Evolutionary conservation across 305 asterid species (phyloP).

Genomic region (Solanum hybrid): DNA sequence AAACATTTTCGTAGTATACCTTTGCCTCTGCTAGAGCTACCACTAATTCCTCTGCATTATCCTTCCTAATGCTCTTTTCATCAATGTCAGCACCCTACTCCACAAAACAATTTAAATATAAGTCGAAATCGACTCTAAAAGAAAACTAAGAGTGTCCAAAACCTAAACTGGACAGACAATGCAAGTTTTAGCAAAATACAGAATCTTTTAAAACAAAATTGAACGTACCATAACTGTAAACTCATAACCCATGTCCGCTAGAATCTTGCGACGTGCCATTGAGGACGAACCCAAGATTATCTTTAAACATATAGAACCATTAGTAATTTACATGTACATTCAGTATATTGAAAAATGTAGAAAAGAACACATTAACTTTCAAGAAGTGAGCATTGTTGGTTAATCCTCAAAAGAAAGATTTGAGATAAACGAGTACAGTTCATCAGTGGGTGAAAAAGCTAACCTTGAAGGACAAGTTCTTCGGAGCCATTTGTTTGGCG

Average conservation of each 20-base stretch:
- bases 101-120: conserved; percentile 4
- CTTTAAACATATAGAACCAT: conserved; percentile 15
- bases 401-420: background rate
- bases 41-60: conserved; percentile 72
- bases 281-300: conserved; percentile 79
- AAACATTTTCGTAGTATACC: conserved; percentile 22
- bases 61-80: conserved; percentile 67
- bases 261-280: conserved; percentile 62
- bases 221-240: conserved; percentile 50
- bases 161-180: background rate
- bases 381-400: background rate
- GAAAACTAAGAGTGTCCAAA: background rate
- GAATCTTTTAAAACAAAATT: background rate
- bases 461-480: conserved; percentile 49
- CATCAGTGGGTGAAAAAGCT: background rate
- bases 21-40: conserved; percentile 78
- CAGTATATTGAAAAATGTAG: background rate
- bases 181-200: background rate
- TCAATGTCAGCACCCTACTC: conserved; percentile 71
- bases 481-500: conserved; percentile 20
- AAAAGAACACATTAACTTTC: background rate
- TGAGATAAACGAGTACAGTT: background rate
- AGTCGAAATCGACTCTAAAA: background rate
- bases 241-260: conserved; percentile 68
- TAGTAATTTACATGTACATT: background rate